A percentile compares a stretch with the other conserved stretches of the same genome.
Conservation (phyloP, 2,329 filamentous ascomycete species). For the Xylaria sp. region DNA sequence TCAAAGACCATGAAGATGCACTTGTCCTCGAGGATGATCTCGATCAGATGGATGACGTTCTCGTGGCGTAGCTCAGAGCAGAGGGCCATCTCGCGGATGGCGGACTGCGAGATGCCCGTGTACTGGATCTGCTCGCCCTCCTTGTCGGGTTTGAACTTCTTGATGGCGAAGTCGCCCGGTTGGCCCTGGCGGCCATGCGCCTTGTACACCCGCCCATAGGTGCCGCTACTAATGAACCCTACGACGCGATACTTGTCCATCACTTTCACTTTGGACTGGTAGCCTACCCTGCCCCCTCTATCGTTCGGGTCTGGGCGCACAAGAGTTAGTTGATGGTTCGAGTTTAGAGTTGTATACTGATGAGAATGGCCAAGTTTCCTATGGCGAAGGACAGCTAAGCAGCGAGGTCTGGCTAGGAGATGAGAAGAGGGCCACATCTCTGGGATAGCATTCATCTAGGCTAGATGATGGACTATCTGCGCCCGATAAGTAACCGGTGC, state of each 20-base stretch:
- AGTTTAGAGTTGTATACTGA: background rate
- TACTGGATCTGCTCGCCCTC: conserved; percentile 95
- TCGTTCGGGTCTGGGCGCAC: conserved; percentile 63
- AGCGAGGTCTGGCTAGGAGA: background rate
- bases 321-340: conserved; percentile 7
- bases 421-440: background rate
- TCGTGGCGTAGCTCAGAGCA: conserved; percentile 90
- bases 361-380: background rate
- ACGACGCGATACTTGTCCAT: conserved; percentile 95
- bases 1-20: conserved; percentile 99
- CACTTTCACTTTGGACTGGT: conserved; percentile 84
- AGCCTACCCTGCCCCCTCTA: conserved; percentile 56
- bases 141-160: conserved; percentile 99
- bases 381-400: background rate
- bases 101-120: conserved; percentile 96
- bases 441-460: background rate
- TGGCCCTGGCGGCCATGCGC: conserved; percentile 79
- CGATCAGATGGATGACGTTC: conserved; percentile 89
- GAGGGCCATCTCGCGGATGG: conserved; percentile 95
- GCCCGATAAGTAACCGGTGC: background rate
- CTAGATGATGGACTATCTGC: background rate
- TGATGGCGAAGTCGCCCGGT: conserved; percentile 92
- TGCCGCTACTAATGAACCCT: conserved; percentile 97
- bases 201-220: conserved; percentile 98
- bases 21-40: conserved; percentile 98